Evolutionary conservation across 2,329 filamentous ascomycete genomes (phyloP).

Genomic region (Scedosporium apiospermum): DNA sequence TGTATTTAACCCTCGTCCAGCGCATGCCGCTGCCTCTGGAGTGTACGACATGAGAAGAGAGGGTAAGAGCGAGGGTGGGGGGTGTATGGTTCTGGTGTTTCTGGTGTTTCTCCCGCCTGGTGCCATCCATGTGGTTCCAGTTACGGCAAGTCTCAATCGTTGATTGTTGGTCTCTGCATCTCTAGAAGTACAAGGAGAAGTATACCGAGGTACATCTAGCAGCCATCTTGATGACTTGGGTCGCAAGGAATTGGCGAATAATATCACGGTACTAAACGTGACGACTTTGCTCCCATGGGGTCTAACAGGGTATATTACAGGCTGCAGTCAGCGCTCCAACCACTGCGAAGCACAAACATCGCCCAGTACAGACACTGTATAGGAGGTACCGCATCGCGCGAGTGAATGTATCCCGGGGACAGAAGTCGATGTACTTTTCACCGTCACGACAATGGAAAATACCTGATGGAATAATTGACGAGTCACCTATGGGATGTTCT

Average conservation of each 20-base stretch:
- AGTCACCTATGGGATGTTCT: background rate
- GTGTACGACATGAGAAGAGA: background rate
- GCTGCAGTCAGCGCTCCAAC: too few relatives aligned
- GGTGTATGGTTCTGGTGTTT: background rate
- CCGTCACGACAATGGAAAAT: background rate
- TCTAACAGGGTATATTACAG: background rate
- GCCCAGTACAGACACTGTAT: background rate
- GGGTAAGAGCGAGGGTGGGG: background rate
- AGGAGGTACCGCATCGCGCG: background rate
- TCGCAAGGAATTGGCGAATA: background rate
- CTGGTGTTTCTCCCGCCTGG: too few relatives aligned
- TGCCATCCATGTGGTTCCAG: too few relatives aligned
- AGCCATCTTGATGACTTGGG: too few relatives aligned
- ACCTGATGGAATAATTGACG: background rate
- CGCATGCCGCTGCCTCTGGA: background rate
- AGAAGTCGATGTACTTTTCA: background rate
- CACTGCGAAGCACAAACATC: background rate
- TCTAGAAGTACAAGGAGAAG: background rate
- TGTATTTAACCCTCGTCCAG: background rate
- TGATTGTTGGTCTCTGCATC: background rate
- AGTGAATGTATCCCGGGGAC: background rate
- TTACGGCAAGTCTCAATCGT: too few relatives aligned
- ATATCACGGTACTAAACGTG: background rate
- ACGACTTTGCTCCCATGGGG: background rate
- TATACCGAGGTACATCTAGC: too few relatives aligned